These are phyloP conservation scores for Samsoniella hepiali DNA, from an alignment of 2,329 filamentous ascomycete genomes.

Conservation along the genomic window DNA sequence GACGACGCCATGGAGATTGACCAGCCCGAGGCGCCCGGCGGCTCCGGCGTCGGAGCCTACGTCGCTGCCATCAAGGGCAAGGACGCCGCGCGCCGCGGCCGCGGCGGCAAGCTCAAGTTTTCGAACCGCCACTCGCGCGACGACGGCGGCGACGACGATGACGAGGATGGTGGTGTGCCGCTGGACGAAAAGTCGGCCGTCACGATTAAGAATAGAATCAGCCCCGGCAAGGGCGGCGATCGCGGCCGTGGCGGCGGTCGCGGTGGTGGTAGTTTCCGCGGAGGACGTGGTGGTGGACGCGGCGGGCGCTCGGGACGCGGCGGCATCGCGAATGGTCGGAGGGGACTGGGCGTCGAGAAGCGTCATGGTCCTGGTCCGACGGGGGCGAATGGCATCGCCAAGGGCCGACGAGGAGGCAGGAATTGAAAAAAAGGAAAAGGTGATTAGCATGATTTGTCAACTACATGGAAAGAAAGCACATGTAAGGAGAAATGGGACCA, in stretches of 20 bases:
- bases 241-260: slow-evolving; percentile 29
- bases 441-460: background rate
- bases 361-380: slow-evolving; percentile 39
- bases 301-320: slow-evolving; percentile 32
- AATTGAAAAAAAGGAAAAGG: background rate
- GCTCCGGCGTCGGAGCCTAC: slow-evolving; percentile 63
- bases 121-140: slow-evolving; percentile 56
- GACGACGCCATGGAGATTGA: slow-evolving; percentile 64
- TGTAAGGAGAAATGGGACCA: background rate
- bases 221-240: slow-evolving; percentile 34
- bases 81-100: slow-evolving; percentile 61
- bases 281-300: slow-evolving; percentile 32
- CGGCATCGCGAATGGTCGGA: slow-evolving; percentile 41
- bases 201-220: slow-evolving; percentile 50
- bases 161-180: slow-evolving; percentile 38
- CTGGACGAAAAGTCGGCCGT: slow-evolving; percentile 53
- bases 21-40: slow-evolving; percentile 49
- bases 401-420: slow-evolving; percentile 34
- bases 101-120: slow-evolving; percentile 68
- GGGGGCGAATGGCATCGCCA: slow-evolving; percentile 38
- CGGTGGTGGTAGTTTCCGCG: slow-evolving; percentile 35
- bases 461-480: slow-evolving; percentile 1
- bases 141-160: slow-evolving; percentile 44
- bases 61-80: slow-evolving; percentile 65
- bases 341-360: slow-evolving; percentile 51